Evolutionary conservation across 1,139 yeast species (phyloP), one percentile per base, ranked within the genome.

Genomic region (Yamadazyma siamensis): DNA sequence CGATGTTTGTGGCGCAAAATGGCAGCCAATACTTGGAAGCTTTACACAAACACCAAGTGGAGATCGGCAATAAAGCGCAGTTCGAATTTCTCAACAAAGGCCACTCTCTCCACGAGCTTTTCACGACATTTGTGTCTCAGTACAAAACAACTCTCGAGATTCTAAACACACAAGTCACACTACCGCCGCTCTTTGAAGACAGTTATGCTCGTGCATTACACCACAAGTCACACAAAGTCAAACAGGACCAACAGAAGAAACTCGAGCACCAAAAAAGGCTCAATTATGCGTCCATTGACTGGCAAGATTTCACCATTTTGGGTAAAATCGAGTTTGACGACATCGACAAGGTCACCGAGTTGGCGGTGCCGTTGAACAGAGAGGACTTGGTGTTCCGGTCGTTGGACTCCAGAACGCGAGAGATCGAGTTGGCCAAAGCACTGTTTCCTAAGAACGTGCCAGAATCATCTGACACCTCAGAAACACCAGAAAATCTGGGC

Each of bases 291-390:
- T 75, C 82, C 18, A 80, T 87, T 15, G 89, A 89, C 54, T 91
- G 98, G 98, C 80, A 80, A 38, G 86, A 84, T 39, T 88, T 88
- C 49, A 63, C 70, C 2, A 64, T 87, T 12, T 83, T 84, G 3
- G 88, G 80, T 29, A 77, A 80, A 2, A 65, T 87, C 9, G 75
- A 71, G 32, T 82, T 88, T 46, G 77, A 76, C 22, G 79, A 77
- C 2, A 64, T 78, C 1, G 95, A 86, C 51, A 66, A 69, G 33
- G 77, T 72, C 11, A 70, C 73, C 6, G 82, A 76, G 31, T 59
- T 83, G 34, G 76, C 83, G 1, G 54, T 63, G 2, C 91, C 96
- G 0, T 48, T 81, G 34, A 59, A 68, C n/a, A 51, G 77, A 37
- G 67, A 75, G 5, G 82, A 80, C 24, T 61, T 85, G 27, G 73